Evolutionary conservation across 768 basidiomycete genomes (phyloP).

Genomic region (Lyophyllum shimeji): DNA sequence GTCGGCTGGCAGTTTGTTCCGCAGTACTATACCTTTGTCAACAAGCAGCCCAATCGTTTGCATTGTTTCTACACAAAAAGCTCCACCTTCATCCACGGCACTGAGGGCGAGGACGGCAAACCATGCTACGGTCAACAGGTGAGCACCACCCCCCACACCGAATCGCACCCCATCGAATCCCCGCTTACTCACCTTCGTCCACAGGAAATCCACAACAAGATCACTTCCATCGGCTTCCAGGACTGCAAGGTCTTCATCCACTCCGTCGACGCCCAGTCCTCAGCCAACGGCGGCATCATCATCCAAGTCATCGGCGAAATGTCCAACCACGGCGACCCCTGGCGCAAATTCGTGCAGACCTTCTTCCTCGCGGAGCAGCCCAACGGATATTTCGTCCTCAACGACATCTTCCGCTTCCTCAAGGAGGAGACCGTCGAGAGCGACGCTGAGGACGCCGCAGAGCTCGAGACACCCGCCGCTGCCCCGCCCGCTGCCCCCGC

Average conservation of each 20-base stretch:
- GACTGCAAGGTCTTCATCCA: slow-evolving; percentile 99
- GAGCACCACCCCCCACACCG: neutral
- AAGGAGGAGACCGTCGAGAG: slow-evolving; percentile 90
- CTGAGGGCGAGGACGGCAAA: slow-evolving; percentile 92
- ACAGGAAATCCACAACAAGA: slow-evolving; percentile 97
- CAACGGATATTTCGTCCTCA: slow-evolving; percentile 98
- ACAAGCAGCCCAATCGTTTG: slow-evolving; percentile 94
- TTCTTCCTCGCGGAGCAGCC: slow-evolving; percentile 99
- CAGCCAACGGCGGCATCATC: slow-evolving; percentile 93
- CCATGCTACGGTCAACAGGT: slow-evolving; percentile 94
- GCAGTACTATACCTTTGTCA: slow-evolving; percentile 99
- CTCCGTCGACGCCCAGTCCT: slow-evolving; percentile 96
- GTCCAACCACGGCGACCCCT: slow-evolving; percentile 87
- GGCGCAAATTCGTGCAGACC: slow-evolving; percentile 99
- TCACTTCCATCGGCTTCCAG: slow-evolving; percentile 89
- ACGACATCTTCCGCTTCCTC: slow-evolving; percentile 99
- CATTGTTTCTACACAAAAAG: slow-evolving; percentile 99
- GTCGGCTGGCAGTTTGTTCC: slow-evolving; percentile 99
- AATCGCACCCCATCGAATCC: neutral
- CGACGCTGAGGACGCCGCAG: slow-evolving; percentile 53
- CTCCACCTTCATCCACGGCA: slow-evolving; percentile 96
- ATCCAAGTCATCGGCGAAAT: slow-evolving; percentile 99
- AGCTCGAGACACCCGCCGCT: neutral
- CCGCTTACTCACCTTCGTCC: neutral
- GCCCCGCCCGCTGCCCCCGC: slow-evolving; percentile 5